A percentile compares a stretch with the other conserved stretches of the same genome.
phyloP scores from a whole-genome alignment of 805 yeast species.

The Starmerella bombicola region DNA sequence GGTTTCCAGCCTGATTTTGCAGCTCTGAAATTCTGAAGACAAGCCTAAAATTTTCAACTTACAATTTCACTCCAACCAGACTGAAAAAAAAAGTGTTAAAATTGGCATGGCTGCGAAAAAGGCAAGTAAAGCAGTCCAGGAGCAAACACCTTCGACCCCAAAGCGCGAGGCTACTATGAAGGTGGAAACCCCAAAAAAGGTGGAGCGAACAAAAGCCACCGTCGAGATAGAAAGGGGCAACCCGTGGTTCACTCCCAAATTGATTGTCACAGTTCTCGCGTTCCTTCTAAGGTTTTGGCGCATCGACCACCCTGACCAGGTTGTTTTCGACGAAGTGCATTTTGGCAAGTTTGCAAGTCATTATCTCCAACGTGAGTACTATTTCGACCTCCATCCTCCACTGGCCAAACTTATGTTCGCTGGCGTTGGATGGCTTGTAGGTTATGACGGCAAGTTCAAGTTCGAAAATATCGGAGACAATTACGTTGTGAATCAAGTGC shows the following conservation, averaged over 20 bases:
- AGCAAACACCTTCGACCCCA: background rate
- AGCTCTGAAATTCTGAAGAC: too few relatives aligned
- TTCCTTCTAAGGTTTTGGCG: slow-evolving; percentile 61
- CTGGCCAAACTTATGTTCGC: slow-evolving; percentile 90
- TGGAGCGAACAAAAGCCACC: too few relatives aligned
- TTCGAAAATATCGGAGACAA: slow-evolving; percentile 63
- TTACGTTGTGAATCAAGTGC: slow-evolving; percentile 70
- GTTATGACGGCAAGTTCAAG: slow-evolving; percentile 77
- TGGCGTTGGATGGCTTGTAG: slow-evolving; percentile 71
- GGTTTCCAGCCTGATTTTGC: too few relatives aligned
- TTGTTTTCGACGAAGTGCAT: slow-evolving; percentile 78
- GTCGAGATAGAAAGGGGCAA: too few relatives aligned
- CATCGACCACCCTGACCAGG: slow-evolving; percentile 76
- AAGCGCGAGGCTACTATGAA: background rate
- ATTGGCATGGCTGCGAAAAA: too few relatives aligned
- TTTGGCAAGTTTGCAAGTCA: slow-evolving; percentile 94
- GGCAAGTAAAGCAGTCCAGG: too few relatives aligned
- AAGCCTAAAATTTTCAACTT: too few relatives aligned
- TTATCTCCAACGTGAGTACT: slow-evolving; percentile 76
- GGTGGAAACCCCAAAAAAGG: too few relatives aligned
- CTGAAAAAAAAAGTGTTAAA: too few relatives aligned
- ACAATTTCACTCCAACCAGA: too few relatives aligned
- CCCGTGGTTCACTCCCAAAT: slow-evolving; percentile 5
- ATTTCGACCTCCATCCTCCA: slow-evolving; percentile 97
- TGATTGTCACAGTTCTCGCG: slow-evolving; percentile 40